Evolutionary conservation across 306 rosid species (phyloP).

Genomic region (Echinosophora koreensis): DNA sequence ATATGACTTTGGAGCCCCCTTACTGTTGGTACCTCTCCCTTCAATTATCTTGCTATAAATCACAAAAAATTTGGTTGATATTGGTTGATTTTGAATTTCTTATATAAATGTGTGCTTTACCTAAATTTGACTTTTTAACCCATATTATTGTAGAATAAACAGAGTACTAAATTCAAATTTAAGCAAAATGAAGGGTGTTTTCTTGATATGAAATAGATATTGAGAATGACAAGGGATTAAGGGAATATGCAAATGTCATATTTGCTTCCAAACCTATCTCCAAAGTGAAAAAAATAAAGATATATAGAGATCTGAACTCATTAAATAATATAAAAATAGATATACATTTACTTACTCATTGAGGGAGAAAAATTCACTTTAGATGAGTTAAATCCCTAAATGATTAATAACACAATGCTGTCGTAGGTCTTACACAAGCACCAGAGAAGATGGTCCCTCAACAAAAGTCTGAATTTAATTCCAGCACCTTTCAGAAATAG

Average conservation of each 20-base stretch:
- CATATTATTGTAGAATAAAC: neutral
- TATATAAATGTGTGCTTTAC: neutral
- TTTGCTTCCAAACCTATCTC: too few species aligned
- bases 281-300: too few species aligned
- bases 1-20: constrained; percentile 37
- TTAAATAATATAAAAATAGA: too few species aligned
- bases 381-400: neutral
- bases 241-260: too few species aligned
- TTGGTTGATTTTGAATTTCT: constrained; percentile 2
- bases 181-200: neutral
- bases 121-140: constrained; percentile 19
- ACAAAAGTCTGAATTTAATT: constrained; percentile 41
- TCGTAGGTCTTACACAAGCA: constrained; percentile 37
- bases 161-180: neutral
- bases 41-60: constrained; percentile 18
- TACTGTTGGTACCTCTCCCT: constrained; percentile 23
- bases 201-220: neutral
- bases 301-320: too few species aligned
- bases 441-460: constrained; percentile 43
- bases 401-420: constrained; percentile 35
- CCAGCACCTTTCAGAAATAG: constrained; percentile 29
- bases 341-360: too few species aligned
- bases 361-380: too few species aligned
- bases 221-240: neutral
- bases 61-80: neutral